A percentile compares a stretch with the other conserved stretches of the same genome.
phyloP scores from a whole-genome alignment of 768 basidiomycete genomes.

The Chalciporus chontae region DNA sequence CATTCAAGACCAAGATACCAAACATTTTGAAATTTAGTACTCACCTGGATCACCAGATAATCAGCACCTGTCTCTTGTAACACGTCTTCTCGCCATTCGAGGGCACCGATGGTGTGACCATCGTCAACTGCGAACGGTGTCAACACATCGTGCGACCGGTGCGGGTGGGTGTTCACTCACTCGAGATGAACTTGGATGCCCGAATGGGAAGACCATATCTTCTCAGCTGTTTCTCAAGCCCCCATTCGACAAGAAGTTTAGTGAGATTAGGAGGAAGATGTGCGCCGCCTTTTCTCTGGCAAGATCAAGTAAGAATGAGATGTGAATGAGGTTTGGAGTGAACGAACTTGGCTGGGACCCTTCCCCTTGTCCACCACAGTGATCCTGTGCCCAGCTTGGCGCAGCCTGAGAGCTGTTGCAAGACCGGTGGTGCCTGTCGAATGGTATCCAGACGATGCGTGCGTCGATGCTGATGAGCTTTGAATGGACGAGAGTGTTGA shows the following conservation, averaged over 20 bases:
- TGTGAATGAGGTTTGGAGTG: neutral
- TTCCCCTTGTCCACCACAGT: constrained; percentile 50
- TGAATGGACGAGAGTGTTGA: neutral
- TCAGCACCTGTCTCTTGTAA: constrained; percentile 51
- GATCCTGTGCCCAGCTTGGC: constrained; percentile 57
- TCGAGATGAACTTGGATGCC: constrained; percentile 21
- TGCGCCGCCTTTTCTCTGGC: constrained; percentile 38
- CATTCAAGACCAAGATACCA: neutral
- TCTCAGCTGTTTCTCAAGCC: constrained; percentile 41
- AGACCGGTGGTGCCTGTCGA: constrained; percentile 48
- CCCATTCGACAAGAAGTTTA: constrained; percentile 55
- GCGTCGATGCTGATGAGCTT: neutral
- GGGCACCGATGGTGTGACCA: constrained; percentile 42
- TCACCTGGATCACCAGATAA: constrained; percentile 51
- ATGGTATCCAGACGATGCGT: neutral
- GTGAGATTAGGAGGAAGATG: constrained; percentile 61
- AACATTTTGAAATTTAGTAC: neutral
- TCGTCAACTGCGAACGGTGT: constrained; percentile 35
- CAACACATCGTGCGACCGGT: neutral
- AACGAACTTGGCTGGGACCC: constrained; percentile 40
- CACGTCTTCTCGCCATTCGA: constrained; percentile 48
- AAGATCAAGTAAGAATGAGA: neutral
- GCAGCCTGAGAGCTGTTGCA: constrained; percentile 54
- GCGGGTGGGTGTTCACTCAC: constrained; percentile 9
- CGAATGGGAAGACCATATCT: constrained; percentile 31